A percentile compares a stretch with the other conserved stretches of the same genome.
Evolutionary conservation across 1,284 basidiomycete genomes (phyloP).

Genomic region (Fomitopsis pinicola): DNA sequence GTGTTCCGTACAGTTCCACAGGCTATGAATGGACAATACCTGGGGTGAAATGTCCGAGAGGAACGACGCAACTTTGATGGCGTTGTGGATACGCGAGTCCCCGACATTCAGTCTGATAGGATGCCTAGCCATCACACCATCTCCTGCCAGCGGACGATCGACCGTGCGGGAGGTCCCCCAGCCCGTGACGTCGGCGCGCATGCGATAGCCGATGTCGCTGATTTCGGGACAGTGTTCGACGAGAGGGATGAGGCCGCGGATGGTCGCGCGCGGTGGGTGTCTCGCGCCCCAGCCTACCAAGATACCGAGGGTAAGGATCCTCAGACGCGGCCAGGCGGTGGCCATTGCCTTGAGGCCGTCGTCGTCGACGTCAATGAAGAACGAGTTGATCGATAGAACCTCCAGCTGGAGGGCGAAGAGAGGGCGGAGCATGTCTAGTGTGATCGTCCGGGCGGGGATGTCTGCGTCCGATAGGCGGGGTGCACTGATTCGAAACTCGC

Average conservation of each 20-base stretch:
- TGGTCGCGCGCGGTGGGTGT: constrained; percentile 2
- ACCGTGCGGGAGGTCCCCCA: not conserved
- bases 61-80: constrained; percentile 5
- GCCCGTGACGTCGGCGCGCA: not conserved
- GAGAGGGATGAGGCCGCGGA: constrained; percentile 1
- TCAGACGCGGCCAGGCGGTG: constrained; percentile 1
- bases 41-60: constrained; percentile 7
- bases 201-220: not conserved
- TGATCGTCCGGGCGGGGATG: too few species aligned
- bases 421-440: too few species aligned
- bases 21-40: not conserved
- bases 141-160: not conserved
- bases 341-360: not conserved
- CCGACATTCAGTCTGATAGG: constrained; percentile 1
- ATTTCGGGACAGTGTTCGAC: not conserved
- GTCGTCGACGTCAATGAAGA: constrained; percentile 2
- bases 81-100: constrained; percentile 4
- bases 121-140: too few species aligned
- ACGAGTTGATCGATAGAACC: too few species aligned
- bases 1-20: not conserved
- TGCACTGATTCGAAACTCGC: too few species aligned
- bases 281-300: too few species aligned
- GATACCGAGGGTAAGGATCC: not conserved
- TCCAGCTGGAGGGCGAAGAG: too few species aligned
- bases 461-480: too few species aligned